Evolutionary conservation across 345 rosid species (phyloP).

Genomic region (Gossypium anomalum): DNA sequence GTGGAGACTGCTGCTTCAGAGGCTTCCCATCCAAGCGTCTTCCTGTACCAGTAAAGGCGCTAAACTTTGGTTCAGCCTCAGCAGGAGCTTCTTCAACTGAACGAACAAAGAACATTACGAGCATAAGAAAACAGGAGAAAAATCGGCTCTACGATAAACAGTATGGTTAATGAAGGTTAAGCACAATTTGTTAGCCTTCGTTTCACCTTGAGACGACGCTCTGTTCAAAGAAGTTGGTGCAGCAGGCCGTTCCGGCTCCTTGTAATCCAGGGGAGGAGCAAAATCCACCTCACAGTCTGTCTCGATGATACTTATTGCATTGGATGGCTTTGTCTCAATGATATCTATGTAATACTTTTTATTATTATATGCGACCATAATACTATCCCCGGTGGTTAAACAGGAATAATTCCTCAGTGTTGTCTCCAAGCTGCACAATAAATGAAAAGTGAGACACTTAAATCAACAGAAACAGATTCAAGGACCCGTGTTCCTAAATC

Average conservation of each 20-base stretch:
- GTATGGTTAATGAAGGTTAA: background rate
- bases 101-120: background rate
- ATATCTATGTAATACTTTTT: slow-evolving; percentile 97
- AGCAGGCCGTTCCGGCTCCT: slow-evolving; percentile 79
- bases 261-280: slow-evolving; percentile 98
- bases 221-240: slow-evolving; percentile 40
- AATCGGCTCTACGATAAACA: no score
- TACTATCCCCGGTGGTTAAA: slow-evolving; percentile 93
- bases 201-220: slow-evolving; percentile 59
- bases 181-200: background rate
- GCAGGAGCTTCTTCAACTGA: slow-evolving; percentile 63
- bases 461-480: background rate
- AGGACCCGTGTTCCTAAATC: background rate
- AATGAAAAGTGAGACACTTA: background rate
- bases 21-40: slow-evolving; percentile 94
- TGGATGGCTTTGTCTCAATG: slow-evolving; percentile 84
- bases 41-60: slow-evolving; percentile 71
- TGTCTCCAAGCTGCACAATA: slow-evolving; percentile 76
- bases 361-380: slow-evolving; percentile 98
- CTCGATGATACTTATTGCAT: slow-evolving; percentile 94
- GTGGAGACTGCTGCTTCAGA: slow-evolving; percentile 39
- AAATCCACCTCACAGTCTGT: slow-evolving; percentile 99
- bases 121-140: background rate
- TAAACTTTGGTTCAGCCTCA: slow-evolving; percentile 66
- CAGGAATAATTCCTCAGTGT: slow-evolving; percentile 95